A percentile compares a stretch with the other conserved stretches of the same genome.
These are phyloP conservation scores for Talaromyces nanjingensis DNA, from an alignment of 495 filamentous ascomycete genomes.

Conservation along the genomic window DNA sequence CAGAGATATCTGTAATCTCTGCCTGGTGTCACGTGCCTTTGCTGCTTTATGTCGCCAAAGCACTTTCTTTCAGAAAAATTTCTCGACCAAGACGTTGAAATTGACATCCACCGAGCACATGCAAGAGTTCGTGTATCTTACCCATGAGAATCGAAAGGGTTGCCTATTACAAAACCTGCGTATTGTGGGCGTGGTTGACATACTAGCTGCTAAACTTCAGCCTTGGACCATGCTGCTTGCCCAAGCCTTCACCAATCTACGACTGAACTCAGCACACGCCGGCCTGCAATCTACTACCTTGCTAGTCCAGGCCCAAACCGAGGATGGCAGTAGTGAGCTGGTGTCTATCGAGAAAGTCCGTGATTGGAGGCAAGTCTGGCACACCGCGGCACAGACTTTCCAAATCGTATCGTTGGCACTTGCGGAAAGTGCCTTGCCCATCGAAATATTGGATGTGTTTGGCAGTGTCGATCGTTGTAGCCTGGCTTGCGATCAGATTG, in stretches of 20 bases:
- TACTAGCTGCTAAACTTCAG: neutral
- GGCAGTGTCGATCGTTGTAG: neutral
- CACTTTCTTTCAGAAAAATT: neutral
- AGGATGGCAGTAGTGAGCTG: neutral
- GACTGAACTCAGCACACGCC: neutral
- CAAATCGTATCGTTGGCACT: neutral
- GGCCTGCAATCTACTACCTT: neutral
- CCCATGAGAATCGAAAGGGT: neutral
- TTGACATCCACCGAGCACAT: neutral
- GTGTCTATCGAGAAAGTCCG: neutral
- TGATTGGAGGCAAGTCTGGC: neutral
- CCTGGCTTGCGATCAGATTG: neutral
- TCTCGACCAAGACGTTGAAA: neutral
- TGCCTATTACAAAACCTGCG: neutral
- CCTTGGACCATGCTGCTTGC: neutral
- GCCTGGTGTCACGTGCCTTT: neutral
- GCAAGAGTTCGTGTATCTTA: neutral
- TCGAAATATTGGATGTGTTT: conserved; percentile 4
- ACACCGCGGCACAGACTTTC: neutral
- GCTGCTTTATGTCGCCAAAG: neutral
- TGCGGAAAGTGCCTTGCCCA: neutral
- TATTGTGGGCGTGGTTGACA: neutral
- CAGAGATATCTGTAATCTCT: neutral
- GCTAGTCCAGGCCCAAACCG: neutral
- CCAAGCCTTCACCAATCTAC: neutral